A percentile compares a stretch with the other conserved stretches of the same genome.
These are phyloP conservation scores for Grigorovia humatica DNA, from an alignment of 805 yeast genomes.

Conservation along the genomic window DNA sequence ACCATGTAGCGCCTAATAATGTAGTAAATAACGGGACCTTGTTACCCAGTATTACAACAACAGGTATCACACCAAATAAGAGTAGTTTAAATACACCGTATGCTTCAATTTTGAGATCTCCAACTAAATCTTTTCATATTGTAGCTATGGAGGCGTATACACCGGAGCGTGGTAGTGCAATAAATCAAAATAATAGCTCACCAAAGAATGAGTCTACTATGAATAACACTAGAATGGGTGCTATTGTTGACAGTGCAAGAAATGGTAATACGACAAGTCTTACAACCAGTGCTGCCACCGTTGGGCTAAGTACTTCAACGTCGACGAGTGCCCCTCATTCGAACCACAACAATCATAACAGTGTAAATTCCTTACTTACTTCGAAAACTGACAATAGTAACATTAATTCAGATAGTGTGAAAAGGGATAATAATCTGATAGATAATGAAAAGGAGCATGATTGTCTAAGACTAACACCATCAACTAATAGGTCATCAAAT, in stretches of 20 bases:
- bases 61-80: background rate
- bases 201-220: constrained; percentile 16
- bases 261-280: background rate
- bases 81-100: constrained; percentile 9
- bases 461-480: constrained; percentile 6
- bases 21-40: background rate
- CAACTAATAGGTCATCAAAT: constrained; percentile 10
- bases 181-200: constrained; percentile 12
- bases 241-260: background rate
- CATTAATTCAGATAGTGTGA: background rate
- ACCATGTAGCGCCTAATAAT: background rate
- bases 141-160: constrained; percentile 55
- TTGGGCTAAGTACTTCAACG: background rate
- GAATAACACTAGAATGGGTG: background rate
- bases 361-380: background rate
- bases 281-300: background rate
- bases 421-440: background rate
- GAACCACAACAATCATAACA: too few species aligned
- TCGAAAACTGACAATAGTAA: background rate
- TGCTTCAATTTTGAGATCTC: constrained; percentile 25
- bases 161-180: constrained; percentile 43
- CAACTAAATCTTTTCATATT: constrained; percentile 36
- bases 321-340: background rate
- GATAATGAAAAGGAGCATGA: background rate
- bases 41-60: background rate